Evolutionary conservation across 257 asterid genomes (phyloP), one percentile per base, ranked within the genome.

Genomic region (Cordia subcordata): DNA sequence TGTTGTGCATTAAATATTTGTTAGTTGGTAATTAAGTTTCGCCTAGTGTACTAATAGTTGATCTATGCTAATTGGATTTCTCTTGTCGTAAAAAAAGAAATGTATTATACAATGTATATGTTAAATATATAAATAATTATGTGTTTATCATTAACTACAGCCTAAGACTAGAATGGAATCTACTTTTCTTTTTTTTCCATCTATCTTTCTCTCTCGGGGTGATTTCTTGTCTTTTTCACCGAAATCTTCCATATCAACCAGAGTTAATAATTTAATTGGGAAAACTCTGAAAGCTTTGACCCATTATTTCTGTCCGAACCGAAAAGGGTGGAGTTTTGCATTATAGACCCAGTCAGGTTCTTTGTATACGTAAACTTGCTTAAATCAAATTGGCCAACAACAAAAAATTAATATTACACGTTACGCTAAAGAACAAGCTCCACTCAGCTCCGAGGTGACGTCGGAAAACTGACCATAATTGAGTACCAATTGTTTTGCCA

Each of bases 331-430:
- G 72, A 58, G 49, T 55, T n/a, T 17, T 40, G 66, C 77, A 66
- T 58, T 68, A 62, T 58, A 75, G 86, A 78, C 81, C 67, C 12
- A 73, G 89, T 77, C 85, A 75, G 81, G 42, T 58, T 61, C 69
- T 55, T 65, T 77, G 55, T 55, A 33, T 62, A 62, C 70, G 53
- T 14, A 58, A 49, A 55, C 66, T 50, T 39, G 42, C 32, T 9
- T 27, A 58, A 52, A 17, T 13, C 33, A 67, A 44, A 45, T 60
- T 52, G 40, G n/a, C 8, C 55, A 40, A 40, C 17, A 3, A 27
- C 56, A 53, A 0, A 13, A 33, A 40, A 5, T 5, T 13, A 52
- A 22, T 33, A 8, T 1, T 32, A 47, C 5, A 47, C 58, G 14
- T 51, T 20, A 13, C 53, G 35, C 42, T 10, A 9, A 4, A 12